Evolutionary conservation across 2,329 filamentous ascomycete genomes (phyloP).

Genomic region (Xylariales sp.): DNA sequence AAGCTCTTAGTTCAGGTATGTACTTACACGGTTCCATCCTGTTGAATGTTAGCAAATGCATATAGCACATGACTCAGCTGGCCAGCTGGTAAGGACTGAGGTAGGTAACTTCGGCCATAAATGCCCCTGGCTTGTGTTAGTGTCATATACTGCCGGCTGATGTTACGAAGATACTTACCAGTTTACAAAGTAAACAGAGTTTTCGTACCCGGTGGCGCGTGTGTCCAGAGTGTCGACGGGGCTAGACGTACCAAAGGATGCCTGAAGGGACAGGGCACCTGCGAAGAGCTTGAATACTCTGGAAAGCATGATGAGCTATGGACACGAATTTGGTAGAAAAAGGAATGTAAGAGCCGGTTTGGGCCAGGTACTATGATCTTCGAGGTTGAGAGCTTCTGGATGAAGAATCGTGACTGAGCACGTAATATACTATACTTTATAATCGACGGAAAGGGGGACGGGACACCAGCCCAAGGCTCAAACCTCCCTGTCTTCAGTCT

Average conservation of each 20-base stretch:
- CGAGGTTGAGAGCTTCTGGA: too few relatives aligned
- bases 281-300: conserved; percentile 2
- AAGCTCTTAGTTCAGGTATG: conserved; percentile 1
- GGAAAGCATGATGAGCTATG: conserved; percentile 2
- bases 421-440: too few relatives aligned
- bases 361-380: not conserved
- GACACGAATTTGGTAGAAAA: not conserved
- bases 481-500: too few relatives aligned
- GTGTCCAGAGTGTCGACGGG: conserved; percentile 11
- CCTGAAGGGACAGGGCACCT: not conserved
- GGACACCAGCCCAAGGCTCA: too few relatives aligned
- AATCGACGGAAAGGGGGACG: too few relatives aligned
- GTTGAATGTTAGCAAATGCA: conserved; percentile 71
- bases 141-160: not conserved
- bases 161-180: conserved; percentile 30
- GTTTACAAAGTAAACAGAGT: conserved; percentile 45
- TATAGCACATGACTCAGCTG: conserved; percentile 76
- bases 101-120: conserved; percentile 69
- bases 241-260: conserved; percentile 1
- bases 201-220: conserved; percentile 31
- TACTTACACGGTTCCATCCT: conserved; percentile 66
- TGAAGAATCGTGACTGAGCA: too few relatives aligned
- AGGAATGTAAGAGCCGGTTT: not conserved
- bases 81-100: conserved; percentile 62
- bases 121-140: conserved; percentile 49